Percentiles rank a stretch among this genome's conserved stretches.
These are phyloP conservation scores for Colletotrichum cuscutae DNA, from an alignment of 2,329 filamentous ascomycete species.

Conservation along the genomic window DNA sequence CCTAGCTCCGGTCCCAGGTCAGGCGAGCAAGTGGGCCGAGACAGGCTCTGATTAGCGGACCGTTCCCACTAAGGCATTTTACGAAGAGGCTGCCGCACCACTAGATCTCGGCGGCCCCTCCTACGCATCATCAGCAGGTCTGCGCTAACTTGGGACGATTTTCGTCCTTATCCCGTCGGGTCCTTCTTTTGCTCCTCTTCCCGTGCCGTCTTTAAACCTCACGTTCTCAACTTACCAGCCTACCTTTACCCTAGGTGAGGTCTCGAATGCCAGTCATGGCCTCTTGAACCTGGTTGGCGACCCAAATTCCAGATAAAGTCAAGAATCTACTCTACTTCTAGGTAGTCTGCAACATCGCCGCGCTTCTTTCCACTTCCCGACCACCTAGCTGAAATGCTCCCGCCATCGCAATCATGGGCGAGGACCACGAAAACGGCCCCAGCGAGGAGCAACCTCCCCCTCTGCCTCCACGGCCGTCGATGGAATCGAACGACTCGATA, in stretches of 20 bases:
- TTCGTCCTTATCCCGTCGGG: neutral
- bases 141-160: slow-evolving; percentile 4
- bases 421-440: slow-evolving; percentile 37
- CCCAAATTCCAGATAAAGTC: neutral
- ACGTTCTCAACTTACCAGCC: neutral
- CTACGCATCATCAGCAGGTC: slow-evolving; percentile 9
- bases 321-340: neutral
- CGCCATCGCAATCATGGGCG: slow-evolving; percentile 43
- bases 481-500: slow-evolving; percentile 46
- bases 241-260: neutral
- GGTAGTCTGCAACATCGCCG: neutral
- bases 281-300: neutral
- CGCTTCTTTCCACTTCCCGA: neutral
- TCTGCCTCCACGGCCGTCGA: slow-evolving; percentile 61
- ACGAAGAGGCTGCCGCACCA: slow-evolving; percentile 15
- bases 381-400: slow-evolving; percentile 31
- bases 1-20: slow-evolving; percentile 8
- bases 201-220: neutral
- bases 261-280: neutral
- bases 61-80: slow-evolving; percentile 23
- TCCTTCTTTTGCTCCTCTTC: neutral
- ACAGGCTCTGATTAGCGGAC: slow-evolving; percentile 13
- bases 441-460: slow-evolving; percentile 59
- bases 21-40: slow-evolving; percentile 7
- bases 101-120: slow-evolving; percentile 25